Conservation (phyloP, 129 eudicot genomes). For the Ambrosia artemisiifolia region DNA sequence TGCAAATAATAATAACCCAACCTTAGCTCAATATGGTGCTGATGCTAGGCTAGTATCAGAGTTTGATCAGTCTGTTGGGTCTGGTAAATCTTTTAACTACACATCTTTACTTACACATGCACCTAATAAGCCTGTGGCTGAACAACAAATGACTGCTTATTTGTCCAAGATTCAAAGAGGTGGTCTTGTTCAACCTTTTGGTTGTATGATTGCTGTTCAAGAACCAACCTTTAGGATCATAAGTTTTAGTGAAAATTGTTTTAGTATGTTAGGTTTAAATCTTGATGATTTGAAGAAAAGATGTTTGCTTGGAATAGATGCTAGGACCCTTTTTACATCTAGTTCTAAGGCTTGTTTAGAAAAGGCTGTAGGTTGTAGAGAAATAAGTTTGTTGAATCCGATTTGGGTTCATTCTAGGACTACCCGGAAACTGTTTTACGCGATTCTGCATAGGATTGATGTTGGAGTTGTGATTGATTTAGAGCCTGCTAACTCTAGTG, state of each 20-base stretch:
- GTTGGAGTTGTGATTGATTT: slow-evolving; percentile 72
- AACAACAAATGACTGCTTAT: slow-evolving; percentile 56
- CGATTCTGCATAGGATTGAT: slow-evolving; percentile 68
- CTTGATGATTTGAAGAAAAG: slow-evolving; percentile 13
- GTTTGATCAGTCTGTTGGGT: slow-evolving; percentile 52
- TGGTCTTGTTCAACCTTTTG: slow-evolving; percentile 66
- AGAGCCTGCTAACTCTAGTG: slow-evolving; percentile 62
- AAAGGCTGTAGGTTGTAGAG: slow-evolving; percentile 46
- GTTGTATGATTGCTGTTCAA: slow-evolving; percentile 69
- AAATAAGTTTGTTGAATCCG: slow-evolving; percentile 58
- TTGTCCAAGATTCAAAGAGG: slow-evolving; percentile 64
- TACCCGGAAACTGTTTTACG: slow-evolving; percentile 53
- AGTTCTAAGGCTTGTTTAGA: slow-evolving; percentile 47
- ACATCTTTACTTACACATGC: slow-evolving; percentile 28
- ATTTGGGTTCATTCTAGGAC: slow-evolving; percentile 62
- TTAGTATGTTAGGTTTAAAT: slow-evolving; percentile 43
- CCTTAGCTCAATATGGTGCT: slow-evolving; percentile 48
- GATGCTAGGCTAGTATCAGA: slow-evolving; percentile 59
- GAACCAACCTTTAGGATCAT: slow-evolving; percentile 52
- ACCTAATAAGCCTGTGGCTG: slow-evolving; percentile 28
- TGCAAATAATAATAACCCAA: slow-evolving; percentile 7
- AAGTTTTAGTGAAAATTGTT: slow-evolving; percentile 61
- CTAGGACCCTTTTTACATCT: slow-evolving; percentile 52
- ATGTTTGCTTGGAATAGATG: slow-evolving; percentile 58
- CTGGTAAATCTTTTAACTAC: slow-evolving; percentile 70